Evolutionary conservation across 768 basidiomycete genomes (phyloP).

Genomic region (Cystobasidiopsis lactophilus): DNA sequence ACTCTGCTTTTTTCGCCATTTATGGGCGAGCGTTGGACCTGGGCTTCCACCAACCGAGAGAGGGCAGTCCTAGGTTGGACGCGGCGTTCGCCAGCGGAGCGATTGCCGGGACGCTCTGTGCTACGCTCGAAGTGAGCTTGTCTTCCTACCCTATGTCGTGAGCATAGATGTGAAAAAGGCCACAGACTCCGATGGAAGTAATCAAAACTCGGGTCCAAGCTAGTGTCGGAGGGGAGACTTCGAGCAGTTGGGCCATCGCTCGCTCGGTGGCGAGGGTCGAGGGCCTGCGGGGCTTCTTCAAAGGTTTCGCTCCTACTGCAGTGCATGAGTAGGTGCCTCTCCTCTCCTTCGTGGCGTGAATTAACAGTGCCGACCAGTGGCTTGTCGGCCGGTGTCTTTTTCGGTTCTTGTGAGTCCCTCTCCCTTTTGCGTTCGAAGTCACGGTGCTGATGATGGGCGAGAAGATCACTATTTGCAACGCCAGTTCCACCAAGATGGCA

Average conservation of each 20-base stretch:
- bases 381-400: background rate
- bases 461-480: too few species aligned
- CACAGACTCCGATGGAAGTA: background rate
- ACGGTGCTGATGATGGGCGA: background rate
- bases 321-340: background rate
- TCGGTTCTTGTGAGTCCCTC: background rate
- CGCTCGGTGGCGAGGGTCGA: background rate
- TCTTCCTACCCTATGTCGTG: background rate
- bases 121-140: too few species aligned
- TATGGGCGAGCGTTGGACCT: conserved; percentile 7
- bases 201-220: background rate
- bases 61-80: too few species aligned
- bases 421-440: background rate
- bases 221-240: background rate
- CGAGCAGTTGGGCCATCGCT: background rate
- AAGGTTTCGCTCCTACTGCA: background rate
- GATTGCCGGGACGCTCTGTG: background rate
- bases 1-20: conserved; percentile 8
- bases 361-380: too few species aligned
- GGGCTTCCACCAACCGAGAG: background rate
- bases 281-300: background rate
- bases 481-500: too few species aligned
- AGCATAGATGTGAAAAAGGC: background rate
- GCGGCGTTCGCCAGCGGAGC: background rate
- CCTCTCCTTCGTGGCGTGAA: too few species aligned